Evolutionary conservation across 345 rosid genomes (phyloP), one percentile per base, ranked within the genome.

Genomic region (Pseudoturritis turrita): DNA sequence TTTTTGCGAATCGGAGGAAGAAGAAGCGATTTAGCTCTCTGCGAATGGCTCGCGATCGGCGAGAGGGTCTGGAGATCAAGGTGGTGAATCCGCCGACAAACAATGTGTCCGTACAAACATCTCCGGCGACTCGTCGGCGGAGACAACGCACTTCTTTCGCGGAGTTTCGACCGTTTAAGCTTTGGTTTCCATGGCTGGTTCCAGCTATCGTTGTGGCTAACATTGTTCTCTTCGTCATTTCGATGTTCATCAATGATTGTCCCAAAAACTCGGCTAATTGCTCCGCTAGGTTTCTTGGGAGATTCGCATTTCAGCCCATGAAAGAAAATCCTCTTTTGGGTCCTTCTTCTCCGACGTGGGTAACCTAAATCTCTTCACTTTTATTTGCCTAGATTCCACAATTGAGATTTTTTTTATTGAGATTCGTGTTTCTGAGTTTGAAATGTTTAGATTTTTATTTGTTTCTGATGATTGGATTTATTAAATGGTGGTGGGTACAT

Each of bases 271-370:
- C 86, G 17, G 69, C 59, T 5, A 39, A 68, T 28, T 96, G 99
- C 62, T 70, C 87, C 15, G 88, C 81, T 19, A 77, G 68, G 54
- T 80, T 85, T 73, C 82, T 96, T 55, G 97, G 97, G 23, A 88
- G 98, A 53, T 81, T 96, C 75, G 82, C 97, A 4, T 96, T 96
- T 70, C 94, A 92, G 77, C 89, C 92, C 7, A 58, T 92, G 76
- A 90, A 81, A 58, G 97, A 88, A 71, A 96, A 95, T 58, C 99
- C 98, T 73, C 89, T 96, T 33, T 82, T 96, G 50, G 99, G 99
- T 22, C 99, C 98, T 50, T 90, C 99, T 60, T 75, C 98, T 46
- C 4, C 66, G 7, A 83, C 98, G 99, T 96, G 64, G 80, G 97
- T 75, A 29, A 10, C 74, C 21, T 65, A 60, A 46, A 65, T 25